A percentile compares a stretch with the other conserved stretches of the same genome.
These are phyloP conservation scores for Orobanche coerulescens DNA, from an alignment of 257 asterid species.

Conservation along the genomic window DNA sequence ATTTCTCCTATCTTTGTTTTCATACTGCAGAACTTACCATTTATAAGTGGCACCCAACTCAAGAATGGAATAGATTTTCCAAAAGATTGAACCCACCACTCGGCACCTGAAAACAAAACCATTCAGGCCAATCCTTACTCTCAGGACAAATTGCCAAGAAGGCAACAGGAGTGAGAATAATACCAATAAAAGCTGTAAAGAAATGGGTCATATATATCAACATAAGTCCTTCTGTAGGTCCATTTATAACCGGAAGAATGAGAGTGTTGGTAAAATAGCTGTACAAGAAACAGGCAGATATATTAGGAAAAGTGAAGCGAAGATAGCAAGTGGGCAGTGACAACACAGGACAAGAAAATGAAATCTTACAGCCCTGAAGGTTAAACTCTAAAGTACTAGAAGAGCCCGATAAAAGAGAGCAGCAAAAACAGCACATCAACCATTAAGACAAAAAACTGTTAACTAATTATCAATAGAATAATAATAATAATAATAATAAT, in stretches of 20 bases:
- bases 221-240: slow-evolving; percentile 92
- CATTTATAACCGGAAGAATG: slow-evolving; percentile 86
- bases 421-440: not conserved
- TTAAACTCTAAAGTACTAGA: too few species aligned
- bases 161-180: slow-evolving; percentile 4
- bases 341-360: not conserved
- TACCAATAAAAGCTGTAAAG: slow-evolving; percentile 73
- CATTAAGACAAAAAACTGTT: not conserved
- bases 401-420: not conserved
- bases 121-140: slow-evolving; percentile 12
- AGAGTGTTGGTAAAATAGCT: slow-evolving; percentile 89
- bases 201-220: slow-evolving; percentile 64
- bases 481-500: not conserved
- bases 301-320: not conserved
- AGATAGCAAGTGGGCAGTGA: not conserved
- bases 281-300: slow-evolving; percentile 24
- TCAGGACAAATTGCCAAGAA: slow-evolving; percentile 5
- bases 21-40: slow-evolving; percentile 40
- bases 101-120: slow-evolving; percentile 51
- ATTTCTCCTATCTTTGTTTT: not conserved
- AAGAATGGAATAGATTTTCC: slow-evolving; percentile 62
- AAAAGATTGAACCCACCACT: slow-evolving; percentile 80
- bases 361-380: not conserved
- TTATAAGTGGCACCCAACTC: slow-evolving; percentile 67
- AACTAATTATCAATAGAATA: not conserved